A percentile compares a stretch with the other conserved stretches of the same genome.
Conservation (phyloP, 2,329 filamentous ascomycete genomes). For the Sclerotinia trifoliorum region DNA sequence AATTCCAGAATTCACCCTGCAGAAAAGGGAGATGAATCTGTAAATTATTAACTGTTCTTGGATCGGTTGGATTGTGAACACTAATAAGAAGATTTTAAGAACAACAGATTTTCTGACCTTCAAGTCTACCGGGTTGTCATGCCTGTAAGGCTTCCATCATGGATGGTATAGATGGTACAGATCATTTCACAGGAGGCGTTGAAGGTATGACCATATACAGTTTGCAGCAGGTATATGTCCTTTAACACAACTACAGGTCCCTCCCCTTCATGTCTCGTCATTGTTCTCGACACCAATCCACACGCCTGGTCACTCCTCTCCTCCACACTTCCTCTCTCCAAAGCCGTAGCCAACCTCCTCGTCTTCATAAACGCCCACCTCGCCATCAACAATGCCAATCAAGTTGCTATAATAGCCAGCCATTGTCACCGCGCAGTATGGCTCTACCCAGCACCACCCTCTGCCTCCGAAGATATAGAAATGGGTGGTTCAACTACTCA, state of each 20-base stretch:
- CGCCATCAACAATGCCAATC: conserved; percentile 89
- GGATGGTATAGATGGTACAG: conserved; percentile 64
- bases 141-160: conserved; percentile 45
- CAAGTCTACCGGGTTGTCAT: conserved; percentile 24
- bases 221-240: neutral
- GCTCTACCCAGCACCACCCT: conserved; percentile 69
- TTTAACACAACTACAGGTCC: conserved; percentile 44
- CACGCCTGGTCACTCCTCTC: conserved; percentile 85
- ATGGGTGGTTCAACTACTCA: conserved; percentile 51
- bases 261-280: conserved; percentile 78
- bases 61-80: neutral
- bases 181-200: conserved; percentile 50
- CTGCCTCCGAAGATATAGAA: conserved; percentile 50
- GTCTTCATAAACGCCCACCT: conserved; percentile 97
- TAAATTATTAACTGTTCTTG: too few relatives aligned
- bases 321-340: conserved; percentile 72
- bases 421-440: conserved; percentile 84
- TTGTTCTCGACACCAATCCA: conserved; percentile 95
- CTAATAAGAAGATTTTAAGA: neutral
- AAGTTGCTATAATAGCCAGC: conserved; percentile 86
- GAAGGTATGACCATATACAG: conserved; percentile 43
- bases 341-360: conserved; percentile 83
- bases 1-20: neutral
- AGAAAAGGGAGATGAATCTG: neutral
- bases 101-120: neutral